Percentiles rank a stretch among this genome's conserved stretches.
phyloP scores from a whole-genome alignment of 2,329 filamentous ascomycete genomes.

The Herpotrichia juniperi region DNA sequence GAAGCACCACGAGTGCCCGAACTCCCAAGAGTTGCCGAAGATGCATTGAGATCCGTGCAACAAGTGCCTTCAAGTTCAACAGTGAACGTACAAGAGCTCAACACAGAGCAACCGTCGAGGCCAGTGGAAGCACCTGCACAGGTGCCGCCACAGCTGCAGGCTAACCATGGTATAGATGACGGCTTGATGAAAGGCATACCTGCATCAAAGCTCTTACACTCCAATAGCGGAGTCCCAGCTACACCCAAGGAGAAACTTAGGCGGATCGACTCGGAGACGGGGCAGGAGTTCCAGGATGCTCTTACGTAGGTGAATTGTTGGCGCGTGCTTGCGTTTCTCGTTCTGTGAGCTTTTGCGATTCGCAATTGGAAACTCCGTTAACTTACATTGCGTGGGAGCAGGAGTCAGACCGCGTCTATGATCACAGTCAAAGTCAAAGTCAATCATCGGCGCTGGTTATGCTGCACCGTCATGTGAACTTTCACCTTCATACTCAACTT shows the following conservation, averaged over 20 bases:
- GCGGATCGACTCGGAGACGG: slow-evolving; percentile 50
- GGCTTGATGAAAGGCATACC: slow-evolving; percentile 25
- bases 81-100: neutral
- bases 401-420: too few species aligned
- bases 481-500: neutral
- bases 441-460: neutral
- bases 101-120: neutral
- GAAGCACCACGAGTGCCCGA: too few species aligned
- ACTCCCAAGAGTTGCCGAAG: too few species aligned
- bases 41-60: too few species aligned
- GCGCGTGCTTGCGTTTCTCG: neutral
- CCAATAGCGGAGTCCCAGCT: slow-evolving; percentile 16
- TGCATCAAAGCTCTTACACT: slow-evolving; percentile 32
- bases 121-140: neutral
- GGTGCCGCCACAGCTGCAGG: neutral
- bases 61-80: neutral
- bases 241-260: slow-evolving; percentile 24
- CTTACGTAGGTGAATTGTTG: slow-evolving; percentile 36
- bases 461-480: neutral
- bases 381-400: neutral
- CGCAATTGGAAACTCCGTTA: neutral
- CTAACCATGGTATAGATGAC: slow-evolving; percentile 3
- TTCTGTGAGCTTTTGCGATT: neutral
- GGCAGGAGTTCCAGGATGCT: slow-evolving; percentile 57
- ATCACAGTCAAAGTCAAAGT: neutral